Percentiles rank a stretch among this genome's conserved stretches.
phyloP scores from a whole-genome alignment of 192 early-diverging fungal species.

The Geranomyces variabilis region DNA sequence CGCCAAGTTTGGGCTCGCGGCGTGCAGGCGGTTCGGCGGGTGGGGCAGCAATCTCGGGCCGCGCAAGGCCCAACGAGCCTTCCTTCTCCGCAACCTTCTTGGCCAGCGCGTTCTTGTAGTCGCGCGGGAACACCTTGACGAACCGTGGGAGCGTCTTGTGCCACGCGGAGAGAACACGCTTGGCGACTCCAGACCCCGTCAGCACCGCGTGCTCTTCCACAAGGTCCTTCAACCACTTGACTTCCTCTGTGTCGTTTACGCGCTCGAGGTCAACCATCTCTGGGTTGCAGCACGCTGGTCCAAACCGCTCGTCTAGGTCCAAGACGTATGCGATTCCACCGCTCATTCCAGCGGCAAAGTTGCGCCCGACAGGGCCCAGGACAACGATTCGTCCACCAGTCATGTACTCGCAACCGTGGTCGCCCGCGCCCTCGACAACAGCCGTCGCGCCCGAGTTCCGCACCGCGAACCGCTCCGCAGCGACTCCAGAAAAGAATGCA shows the following conservation, averaged over 20 bases:
- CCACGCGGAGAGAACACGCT: conserved; percentile 71
- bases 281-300: conserved; percentile 78
- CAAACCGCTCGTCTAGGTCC: conserved; percentile 68
- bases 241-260: conserved; percentile 76
- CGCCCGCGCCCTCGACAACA: conserved; percentile 95
- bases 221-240: conserved; percentile 70
- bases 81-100: conserved; percentile 45
- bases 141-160: conserved; percentile 73
- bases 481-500: conserved; percentile 90
- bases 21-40: conserved; percentile 25
- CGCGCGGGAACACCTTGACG: conserved; percentile 91
- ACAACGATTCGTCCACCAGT: conserved; percentile 94
- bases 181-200: conserved; percentile 82
- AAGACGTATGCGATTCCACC: conserved; percentile 96
- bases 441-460: conserved; percentile 97
- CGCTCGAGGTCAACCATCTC: conserved; percentile 91
- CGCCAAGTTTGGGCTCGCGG: conserved; percentile 70
- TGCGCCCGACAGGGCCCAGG: conserved; percentile 86
- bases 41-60: conserved; percentile 29
- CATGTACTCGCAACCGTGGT: conserved; percentile 99
- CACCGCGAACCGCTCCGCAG: conserved; percentile 96
- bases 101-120: conserved; percentile 84
- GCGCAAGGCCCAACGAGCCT: conserved; percentile 24
- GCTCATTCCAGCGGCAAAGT: conserved; percentile 99
- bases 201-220: conserved; percentile 80